Base-by-base conservation (phyloP, 2,329 filamentous ascomycete genomes). In the Fusarium tuaranense region DNA sequence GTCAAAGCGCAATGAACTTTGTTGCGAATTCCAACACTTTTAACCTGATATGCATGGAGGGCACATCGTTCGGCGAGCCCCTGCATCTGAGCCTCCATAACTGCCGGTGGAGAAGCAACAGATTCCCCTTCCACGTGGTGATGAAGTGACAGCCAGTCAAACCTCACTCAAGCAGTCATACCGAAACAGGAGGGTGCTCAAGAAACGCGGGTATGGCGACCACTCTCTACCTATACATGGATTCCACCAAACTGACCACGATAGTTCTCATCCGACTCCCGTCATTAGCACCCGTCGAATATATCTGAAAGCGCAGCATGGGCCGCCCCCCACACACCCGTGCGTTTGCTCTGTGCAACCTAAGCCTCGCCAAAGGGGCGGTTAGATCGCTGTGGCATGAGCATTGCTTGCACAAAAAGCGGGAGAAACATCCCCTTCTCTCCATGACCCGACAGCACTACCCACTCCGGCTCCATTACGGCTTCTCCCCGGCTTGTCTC, bases 401-500 rank as follows among this genome's bases (percentile, higher is more conserved):
- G 60, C 41, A 63, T 48, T 22, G 30, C 44, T 38, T 53, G 44
- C 61, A 63, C 44, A 63, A 63, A 34, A 51, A 63, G 44, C 27
- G 44, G 41, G 30, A 53, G 30, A 38, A 30, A 38, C 44, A 38
- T 30, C 22, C 61, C 27, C 20, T 62, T 39, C 34, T 20, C 18
- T 30, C 59, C 59, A 62, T 62, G 38, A 41, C 48, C 61, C 62
- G 34, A 41, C 36, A 34, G 46, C 44, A 7, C 22, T 63, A 63
- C 41, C 66, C 59, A 69, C 65, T 55, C 10, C 68, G 68, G 70
- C 70, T 60, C 60, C 68, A 66, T 71, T 58, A 53, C 72, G 68
- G 63, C 72, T 73, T 62, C 68, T 73, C 46, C 59, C 68, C 72
- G 60, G 63, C 68, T 41, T 68, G 71, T 72, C 64, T 74, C 53